Conservation (phyloP, 345 rosid species). For the Reutealis trisperma region DNA sequence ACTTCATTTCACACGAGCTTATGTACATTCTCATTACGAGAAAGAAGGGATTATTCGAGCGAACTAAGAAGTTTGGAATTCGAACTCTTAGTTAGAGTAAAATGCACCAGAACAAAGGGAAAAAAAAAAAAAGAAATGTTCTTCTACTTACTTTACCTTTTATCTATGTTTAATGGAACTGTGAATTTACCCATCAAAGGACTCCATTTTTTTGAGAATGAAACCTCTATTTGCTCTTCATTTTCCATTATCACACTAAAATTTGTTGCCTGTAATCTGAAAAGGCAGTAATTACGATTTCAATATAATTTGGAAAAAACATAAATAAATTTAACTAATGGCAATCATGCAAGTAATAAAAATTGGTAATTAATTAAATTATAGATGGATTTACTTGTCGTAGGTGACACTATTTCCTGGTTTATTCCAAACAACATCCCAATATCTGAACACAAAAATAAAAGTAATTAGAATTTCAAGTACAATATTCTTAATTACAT, state of each 20-base stretch:
- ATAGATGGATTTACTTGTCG: conserved; percentile 24
- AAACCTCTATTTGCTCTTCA: conserved; percentile 28
- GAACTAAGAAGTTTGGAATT: too few relatives aligned
- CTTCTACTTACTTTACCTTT: conserved; percentile 45
- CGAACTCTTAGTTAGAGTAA: too few relatives aligned
- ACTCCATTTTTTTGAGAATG: conserved; percentile 47
- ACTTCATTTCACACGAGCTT: too few relatives aligned
- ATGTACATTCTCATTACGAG: too few relatives aligned
- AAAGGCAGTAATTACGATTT: neutral
- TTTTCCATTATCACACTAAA: conserved; percentile 20
- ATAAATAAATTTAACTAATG: too few relatives aligned
- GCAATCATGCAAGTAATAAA: too few relatives aligned
- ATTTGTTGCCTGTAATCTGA: conserved; percentile 15
- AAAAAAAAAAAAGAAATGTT: too few relatives aligned
- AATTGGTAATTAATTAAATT: too few relatives aligned
- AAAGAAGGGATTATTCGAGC: too few relatives aligned
- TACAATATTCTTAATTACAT: too few relatives aligned
- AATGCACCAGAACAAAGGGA: too few relatives aligned
- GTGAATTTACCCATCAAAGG: conserved; percentile 22
- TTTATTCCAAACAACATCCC: conserved; percentile 36
- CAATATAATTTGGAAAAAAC: too few relatives aligned
- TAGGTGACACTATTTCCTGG: conserved; percentile 18
- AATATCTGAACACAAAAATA: conserved; percentile 20
- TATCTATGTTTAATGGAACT: conserved; percentile 80
- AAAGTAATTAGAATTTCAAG: neutral